These are phyloP conservation scores for Flaveria robusta DNA, from an alignment of 129 eudicot genomes.

Conservation along the genomic window DNA sequence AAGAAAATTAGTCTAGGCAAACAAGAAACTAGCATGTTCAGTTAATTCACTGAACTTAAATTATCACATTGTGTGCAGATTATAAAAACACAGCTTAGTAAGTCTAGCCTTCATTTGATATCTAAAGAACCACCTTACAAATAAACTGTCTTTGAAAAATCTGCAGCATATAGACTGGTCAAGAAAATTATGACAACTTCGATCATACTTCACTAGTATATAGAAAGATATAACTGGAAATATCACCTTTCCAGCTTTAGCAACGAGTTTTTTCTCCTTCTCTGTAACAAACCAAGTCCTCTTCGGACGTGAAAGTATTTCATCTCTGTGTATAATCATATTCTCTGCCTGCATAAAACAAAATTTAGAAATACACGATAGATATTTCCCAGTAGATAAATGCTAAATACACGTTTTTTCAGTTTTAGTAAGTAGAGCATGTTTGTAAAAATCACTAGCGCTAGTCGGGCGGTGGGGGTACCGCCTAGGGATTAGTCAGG, in stretches of 20 bases:
- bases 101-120: background rate
- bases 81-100: background rate
- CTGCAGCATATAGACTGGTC: conserved; percentile 4
- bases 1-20: too few species aligned
- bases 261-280: conserved; percentile 73
- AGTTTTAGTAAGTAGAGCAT: background rate
- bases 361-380: background rate
- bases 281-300: conserved; percentile 91
- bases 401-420: background rate
- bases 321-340: conserved; percentile 84
- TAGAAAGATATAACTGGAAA: conserved; percentile 3
- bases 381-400: background rate
- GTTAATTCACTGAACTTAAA: background rate
- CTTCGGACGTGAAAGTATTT: conserved; percentile 86
- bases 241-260: conserved; percentile 71
- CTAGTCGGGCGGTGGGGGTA: too few species aligned
- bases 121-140: background rate
- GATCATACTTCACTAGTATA: background rate
- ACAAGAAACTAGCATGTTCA: background rate
- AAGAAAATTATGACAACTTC: background rate
- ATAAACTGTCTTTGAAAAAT: background rate
- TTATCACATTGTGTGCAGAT: background rate
- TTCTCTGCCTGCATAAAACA: conserved; percentile 75
- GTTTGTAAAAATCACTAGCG: too few species aligned
- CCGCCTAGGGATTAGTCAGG: too few species aligned